Evolutionary conservation across 257 asterid genomes (phyloP).

Genomic region (Fraxinus cuspidata): DNA sequence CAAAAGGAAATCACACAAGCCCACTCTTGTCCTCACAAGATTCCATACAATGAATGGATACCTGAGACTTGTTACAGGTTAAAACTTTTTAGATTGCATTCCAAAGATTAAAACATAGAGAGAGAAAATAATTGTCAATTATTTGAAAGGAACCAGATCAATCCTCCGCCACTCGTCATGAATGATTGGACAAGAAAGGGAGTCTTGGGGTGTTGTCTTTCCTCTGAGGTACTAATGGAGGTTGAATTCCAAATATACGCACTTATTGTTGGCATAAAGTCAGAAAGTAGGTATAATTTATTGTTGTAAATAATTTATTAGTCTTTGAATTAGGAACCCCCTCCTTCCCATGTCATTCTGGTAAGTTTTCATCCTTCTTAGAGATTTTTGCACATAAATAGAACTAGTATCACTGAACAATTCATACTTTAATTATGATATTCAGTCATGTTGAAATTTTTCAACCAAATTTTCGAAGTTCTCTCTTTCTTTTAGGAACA

Average conservation of each 20-base stretch:
- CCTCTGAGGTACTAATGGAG: neutral
- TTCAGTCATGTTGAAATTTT: neutral
- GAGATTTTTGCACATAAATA: neutral
- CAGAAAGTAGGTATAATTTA: neutral
- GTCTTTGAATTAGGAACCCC: neutral
- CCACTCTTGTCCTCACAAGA: neutral
- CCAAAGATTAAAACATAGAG: slow-evolving; percentile 19
- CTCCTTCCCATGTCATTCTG: neutral
- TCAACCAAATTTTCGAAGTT: neutral
- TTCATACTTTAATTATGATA: neutral
- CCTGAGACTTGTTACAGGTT: neutral
- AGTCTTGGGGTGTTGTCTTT: neutral
- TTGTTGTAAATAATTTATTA: too few species aligned
- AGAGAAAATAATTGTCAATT: slow-evolving; percentile 2
- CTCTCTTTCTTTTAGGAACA: neutral
- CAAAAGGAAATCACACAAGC: slow-evolving; percentile 15
- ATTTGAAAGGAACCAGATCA: neutral
- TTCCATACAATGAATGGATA: slow-evolving; percentile 1
- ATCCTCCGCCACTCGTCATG: neutral
- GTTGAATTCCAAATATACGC: neutral
- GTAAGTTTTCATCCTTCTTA: neutral
- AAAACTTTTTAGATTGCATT: neutral
- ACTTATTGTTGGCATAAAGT: neutral
- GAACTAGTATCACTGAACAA: neutral
- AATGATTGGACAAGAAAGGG: slow-evolving; percentile 1